Base-by-base conservation (phyloP, 1,284 basidiomycete genomes). In the Cutaneotrichosporon sp. region DNA sequence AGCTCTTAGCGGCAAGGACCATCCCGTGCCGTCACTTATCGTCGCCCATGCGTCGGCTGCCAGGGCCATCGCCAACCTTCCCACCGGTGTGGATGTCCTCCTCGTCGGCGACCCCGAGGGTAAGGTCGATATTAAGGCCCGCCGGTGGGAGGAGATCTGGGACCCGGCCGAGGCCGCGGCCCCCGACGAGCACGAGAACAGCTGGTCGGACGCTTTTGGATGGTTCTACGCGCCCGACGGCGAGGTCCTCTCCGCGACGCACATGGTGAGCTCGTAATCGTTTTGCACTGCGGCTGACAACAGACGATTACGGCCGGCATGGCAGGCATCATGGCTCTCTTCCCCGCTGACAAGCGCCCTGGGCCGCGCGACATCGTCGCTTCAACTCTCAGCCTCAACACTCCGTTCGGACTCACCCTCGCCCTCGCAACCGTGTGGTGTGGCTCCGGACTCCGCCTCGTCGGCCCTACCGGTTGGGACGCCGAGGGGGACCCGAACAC, bases 221-320 rank as follows among this genome's bases (percentile, higher is more conserved):
- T 56, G 55, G 55, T 56, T 56, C 55, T 42, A 56, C 55, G 22
- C 55, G 5, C 53, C 53, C n/a, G 55, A 56, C 55, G 55, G 55
- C 38, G 55, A 56, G 55, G 64, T 76, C 6, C 64, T 69, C 58
- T 74, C 75, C 66, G 74, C 72, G 32, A 77, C 76, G 30, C 75
- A 80, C 63, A 61, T 77, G 61, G 78, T 75, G 58, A 56, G 73
- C 26, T 26, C 26, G 3, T 26, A 3, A 26, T 26, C 26, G 26
- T 47, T 46, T 4, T 4, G 18, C 11, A 11, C 21, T 31, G 10
- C 31, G 47, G 26, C 40, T 62, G 30, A 30, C 22, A 34, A 5
- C 68, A 78, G 74, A 79, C 78, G 66, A 65, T 80, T 61, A 81
- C 80, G 0, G 77, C 80, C 4, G 80, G 80, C 18, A 75, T 81